Conservation (phyloP, 768 basidiomycete species). For the Russula emetica region DNA sequence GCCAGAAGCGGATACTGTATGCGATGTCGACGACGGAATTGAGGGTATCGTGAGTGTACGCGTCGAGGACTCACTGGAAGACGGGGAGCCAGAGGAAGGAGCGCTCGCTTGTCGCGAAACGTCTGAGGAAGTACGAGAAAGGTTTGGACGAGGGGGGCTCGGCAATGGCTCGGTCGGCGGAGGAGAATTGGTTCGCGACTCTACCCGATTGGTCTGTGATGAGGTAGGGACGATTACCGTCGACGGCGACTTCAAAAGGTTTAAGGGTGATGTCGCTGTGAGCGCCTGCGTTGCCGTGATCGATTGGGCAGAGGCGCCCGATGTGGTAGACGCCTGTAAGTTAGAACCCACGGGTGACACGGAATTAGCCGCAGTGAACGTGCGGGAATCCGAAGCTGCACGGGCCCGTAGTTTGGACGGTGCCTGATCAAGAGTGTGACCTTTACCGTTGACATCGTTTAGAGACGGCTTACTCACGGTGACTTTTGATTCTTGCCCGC, state of each 20-base stretch:
- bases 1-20: conserved; percentile 3
- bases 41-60: conserved; percentile 15
- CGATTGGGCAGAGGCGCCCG: conserved; percentile 3
- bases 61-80: conserved; percentile 22
- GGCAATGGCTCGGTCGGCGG: conserved; percentile 16
- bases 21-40: conserved; percentile 6
- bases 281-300: conserved; percentile 10
- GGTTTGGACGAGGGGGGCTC: conserved; percentile 2
- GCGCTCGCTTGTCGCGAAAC: conserved; percentile 2
- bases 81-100: conserved; percentile 14
- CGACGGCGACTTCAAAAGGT: conserved; percentile 23
- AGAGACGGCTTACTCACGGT: no score
- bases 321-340: conserved; percentile 4
- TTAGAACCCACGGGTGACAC: no score
- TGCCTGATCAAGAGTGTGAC: no score
- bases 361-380: no score
- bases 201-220: conserved; percentile 6
- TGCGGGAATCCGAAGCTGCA: no score
- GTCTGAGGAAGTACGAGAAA: conserved; percentile 16
- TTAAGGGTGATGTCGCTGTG: conserved; percentile 18
- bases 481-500: no score
- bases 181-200: neutral
- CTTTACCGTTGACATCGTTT: no score
- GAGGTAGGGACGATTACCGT: neutral
- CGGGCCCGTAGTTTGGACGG: no score